A percentile compares a stretch with the other conserved stretches of the same genome.
These are phyloP conservation scores for Botrytis elliptica DNA, from an alignment of 2,329 filamentous ascomycete genomes.

Conservation along the genomic window DNA sequence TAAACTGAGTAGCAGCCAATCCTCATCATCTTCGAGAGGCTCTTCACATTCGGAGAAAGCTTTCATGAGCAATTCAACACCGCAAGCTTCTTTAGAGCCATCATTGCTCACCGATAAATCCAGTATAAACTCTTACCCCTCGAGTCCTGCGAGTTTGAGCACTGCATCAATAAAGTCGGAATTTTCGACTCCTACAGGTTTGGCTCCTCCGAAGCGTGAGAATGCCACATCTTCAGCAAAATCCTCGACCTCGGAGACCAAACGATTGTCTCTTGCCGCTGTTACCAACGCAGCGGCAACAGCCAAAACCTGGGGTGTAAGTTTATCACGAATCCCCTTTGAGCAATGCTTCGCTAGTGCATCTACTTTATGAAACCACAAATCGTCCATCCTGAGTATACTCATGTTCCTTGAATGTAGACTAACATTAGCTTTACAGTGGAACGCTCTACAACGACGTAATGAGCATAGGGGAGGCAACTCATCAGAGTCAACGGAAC, in stretches of 20 bases:
- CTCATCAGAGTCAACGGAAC: constrained; percentile 38
- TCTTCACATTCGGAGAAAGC: constrained; percentile 42
- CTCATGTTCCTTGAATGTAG: not conserved
- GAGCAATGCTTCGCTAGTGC: not conserved
- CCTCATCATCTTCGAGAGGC: constrained; percentile 49
- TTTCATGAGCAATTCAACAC: constrained; percentile 38
- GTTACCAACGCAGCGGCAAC: constrained; percentile 56
- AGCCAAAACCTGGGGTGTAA: constrained; percentile 55
- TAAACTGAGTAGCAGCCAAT: constrained; percentile 47
- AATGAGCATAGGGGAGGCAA: constrained; percentile 38
- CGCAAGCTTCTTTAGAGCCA: constrained; percentile 28
- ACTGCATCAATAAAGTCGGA: constrained; percentile 45
- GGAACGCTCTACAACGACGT: constrained; percentile 54
- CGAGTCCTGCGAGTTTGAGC: constrained; percentile 40
- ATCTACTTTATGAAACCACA: not conserved
- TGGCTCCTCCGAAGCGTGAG: constrained; percentile 39
- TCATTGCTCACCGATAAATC: constrained; percentile 24
- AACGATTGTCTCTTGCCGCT: constrained; percentile 53
- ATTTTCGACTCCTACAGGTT: constrained; percentile 42
- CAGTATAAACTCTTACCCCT: constrained; percentile 32
- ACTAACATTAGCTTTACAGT: constrained; percentile 27
- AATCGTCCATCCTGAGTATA: not conserved
- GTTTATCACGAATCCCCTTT: not conserved
- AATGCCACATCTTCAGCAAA: constrained; percentile 40
- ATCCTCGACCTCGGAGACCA: constrained; percentile 39